Base-by-base conservation (phyloP, 768 basidiomycete species). In the Nidula microcarpa region DNA sequence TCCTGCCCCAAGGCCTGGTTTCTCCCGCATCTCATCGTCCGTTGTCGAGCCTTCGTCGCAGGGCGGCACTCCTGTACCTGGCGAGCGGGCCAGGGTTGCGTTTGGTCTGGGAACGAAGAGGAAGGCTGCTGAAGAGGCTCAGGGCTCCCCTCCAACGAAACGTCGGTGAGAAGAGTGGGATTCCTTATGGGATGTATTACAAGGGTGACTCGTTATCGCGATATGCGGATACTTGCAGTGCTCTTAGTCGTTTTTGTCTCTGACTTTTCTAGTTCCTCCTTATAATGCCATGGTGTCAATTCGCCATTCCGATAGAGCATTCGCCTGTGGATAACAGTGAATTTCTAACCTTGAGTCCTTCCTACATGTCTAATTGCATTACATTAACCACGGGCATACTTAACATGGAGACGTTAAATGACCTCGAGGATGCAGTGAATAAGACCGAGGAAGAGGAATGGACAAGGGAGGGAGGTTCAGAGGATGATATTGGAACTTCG, bases 91-190 rank as follows among this genome's bases (percentile, higher is more conserved):
- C 33, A 93, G 85, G 68, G 82, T 94, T 43, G 80, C 82, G 5
- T 85, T 93, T 65, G 89, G 89, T 9, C 81, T 93, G 63, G 86
- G 85, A 34, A 72, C 77, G 45, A 94, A 94, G 76, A 76, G 92
- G 62, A 94, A 93, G 65, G 89, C 87, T 4, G 80, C 68, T 1
- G 87, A 86, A 33, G 90, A 91, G 52, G 76, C 78, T n/a, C 68
- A 71, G 17, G 86, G 79, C 11, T 77, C 84, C 4, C 89, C 89
- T 5, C 80, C 87, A 7, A 64, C 83, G 23, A 93, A 93, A 74
- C 68, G 73, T 49, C 71, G 78, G 47, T 78, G 65, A 68, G 13
- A 41, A 53, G 47, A 46, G 18, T 32, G 14, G 33, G 3, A 49
- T 46, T 30, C 23, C 14, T 3, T 14, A n/a, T 46, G 23, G 44